Conservation (phyloP, 192 early-diverging fungal species). For the Coemansia reversa region DNA sequence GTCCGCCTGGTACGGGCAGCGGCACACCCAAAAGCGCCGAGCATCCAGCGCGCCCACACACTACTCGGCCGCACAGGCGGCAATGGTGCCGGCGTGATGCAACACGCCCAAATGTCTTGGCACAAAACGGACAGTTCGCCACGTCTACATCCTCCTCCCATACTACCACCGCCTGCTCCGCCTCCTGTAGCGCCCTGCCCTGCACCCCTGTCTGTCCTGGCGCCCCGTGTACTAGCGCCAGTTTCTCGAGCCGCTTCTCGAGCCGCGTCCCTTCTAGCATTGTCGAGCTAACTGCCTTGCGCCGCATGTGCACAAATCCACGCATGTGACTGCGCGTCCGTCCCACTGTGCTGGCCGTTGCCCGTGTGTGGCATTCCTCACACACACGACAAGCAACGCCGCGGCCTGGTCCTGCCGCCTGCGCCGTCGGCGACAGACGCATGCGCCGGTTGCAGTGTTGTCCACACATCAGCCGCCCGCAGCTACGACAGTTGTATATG, state of each 20-base stretch:
- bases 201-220: not conserved
- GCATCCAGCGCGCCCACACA: slow-evolving; percentile 58
- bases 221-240: slow-evolving; percentile 35
- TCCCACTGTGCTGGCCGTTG: slow-evolving; percentile 48
- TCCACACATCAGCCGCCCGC: slow-evolving; percentile 65
- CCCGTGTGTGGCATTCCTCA: slow-evolving; percentile 56
- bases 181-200: slow-evolving; percentile 19
- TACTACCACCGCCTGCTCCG: slow-evolving; percentile 44
- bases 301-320: slow-evolving; percentile 54
- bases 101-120: slow-evolving; percentile 50
- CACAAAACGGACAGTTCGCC: slow-evolving; percentile 25
- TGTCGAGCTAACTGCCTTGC: slow-evolving; percentile 57
- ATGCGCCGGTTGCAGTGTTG: slow-evolving; percentile 59
- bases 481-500: slow-evolving; percentile 43
- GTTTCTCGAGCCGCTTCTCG: slow-evolving; percentile 72
- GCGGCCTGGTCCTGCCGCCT: slow-evolving; percentile 51
- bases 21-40: slow-evolving; percentile 38
- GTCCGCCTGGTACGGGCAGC: slow-evolving; percentile 9
- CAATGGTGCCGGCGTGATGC: slow-evolving; percentile 71
- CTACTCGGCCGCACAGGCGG: slow-evolving; percentile 66
- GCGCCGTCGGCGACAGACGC: slow-evolving; percentile 61
- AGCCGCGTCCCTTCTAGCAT: slow-evolving; percentile 70
- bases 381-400: slow-evolving; percentile 65
- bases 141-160: slow-evolving; percentile 37
- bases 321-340: slow-evolving; percentile 55